A percentile compares a stretch with the other conserved stretches of the same genome.
Conservation (phyloP, 495 filamentous ascomycete genomes). For the Hyaloscypha hepaticicola region DNA sequence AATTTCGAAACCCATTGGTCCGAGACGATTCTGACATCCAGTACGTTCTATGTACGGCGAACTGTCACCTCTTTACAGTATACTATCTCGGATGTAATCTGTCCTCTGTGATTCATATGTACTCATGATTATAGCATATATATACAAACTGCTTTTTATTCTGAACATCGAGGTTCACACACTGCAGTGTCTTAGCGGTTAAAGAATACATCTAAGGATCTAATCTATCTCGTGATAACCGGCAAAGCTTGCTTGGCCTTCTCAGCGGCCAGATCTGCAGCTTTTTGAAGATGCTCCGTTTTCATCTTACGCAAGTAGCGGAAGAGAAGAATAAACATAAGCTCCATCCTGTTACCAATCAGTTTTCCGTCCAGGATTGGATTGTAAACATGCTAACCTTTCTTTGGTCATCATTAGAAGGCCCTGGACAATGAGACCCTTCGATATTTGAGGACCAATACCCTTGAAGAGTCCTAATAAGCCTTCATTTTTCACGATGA, state of each 20-base stretch:
- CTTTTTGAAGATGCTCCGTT: slow-evolving; percentile 67
- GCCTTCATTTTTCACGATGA: slow-evolving; percentile 88
- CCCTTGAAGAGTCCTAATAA: slow-evolving; percentile 86
- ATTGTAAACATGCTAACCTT: slow-evolving; percentile 55
- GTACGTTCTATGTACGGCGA: too few relatives aligned
- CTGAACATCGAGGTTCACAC: too few relatives aligned
- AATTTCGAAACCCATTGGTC: too few relatives aligned
- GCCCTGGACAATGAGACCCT: slow-evolving; percentile 92
- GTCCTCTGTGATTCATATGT: too few relatives aligned
- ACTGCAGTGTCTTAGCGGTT: not conserved
- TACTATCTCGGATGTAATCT: too few relatives aligned
- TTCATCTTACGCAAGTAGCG: slow-evolving; percentile 71
- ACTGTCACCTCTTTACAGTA: too few relatives aligned
- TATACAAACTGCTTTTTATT: too few relatives aligned
- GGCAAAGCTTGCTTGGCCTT: slow-evolving; percentile 51
- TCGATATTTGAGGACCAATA: slow-evolving; percentile 89
- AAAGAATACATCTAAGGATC: slow-evolving; percentile 10
- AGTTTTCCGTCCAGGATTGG: not conserved
- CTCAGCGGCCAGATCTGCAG: slow-evolving; percentile 54
- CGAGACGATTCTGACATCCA: too few relatives aligned
- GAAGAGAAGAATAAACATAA: slow-evolving; percentile 85
- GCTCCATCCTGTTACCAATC: slow-evolving; percentile 67
- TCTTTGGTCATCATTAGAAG: slow-evolving; percentile 99
- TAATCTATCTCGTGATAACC: slow-evolving; percentile 44
- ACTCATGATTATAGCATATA: too few relatives aligned